Base-by-base conservation (phyloP, 495 filamentous ascomycete species). In the Apiosordaria backusii region DNA sequence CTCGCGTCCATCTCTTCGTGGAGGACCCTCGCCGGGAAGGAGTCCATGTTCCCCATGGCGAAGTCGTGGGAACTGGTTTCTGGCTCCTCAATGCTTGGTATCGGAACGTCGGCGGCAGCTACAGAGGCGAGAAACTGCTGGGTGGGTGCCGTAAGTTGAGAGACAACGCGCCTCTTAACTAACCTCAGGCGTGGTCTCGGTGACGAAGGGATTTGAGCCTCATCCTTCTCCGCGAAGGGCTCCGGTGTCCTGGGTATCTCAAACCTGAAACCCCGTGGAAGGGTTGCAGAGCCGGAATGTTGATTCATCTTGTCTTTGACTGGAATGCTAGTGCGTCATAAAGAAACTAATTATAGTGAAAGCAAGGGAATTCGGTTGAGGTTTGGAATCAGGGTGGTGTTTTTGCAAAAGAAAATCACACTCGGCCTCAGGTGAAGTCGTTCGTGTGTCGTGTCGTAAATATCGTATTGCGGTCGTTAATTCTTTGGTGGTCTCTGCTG, bases 101-200 rank as follows among this genome's bases (percentile, higher is more conserved):
- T 80, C 29, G 83, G 81, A n/a, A 83, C 72, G 71, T 84, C 81
- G 63, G 83, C 84, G 40, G 84, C 83, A 54, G 81, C 84, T 50
- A 86, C 83, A 3, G 83, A 85, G 9, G 82, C 83, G 3, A 86
- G 76, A 64, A 86, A 86, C 24, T 85, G 81, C 63, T 85, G 80
- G 4, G 84, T 84, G 0, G 84, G 82, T 21, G 83, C 83, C 24
- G 79, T 72, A 18, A 83, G 72, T 55, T 79, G 27, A 23, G 27
- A 80, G 10, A 78, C 80, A 61, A 76, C 76, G 64, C 78, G 76
- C 65, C 82, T 81, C 67, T 76, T 78, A 73, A 81, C 81, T 55
- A 84, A 63, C 68, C 73, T 79, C 58, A 83, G 70, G 55, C 81
- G 79, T 64, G 79, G 77, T 63, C 76, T 76, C 50, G 77, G 78